Percentiles rank a stretch among this genome's conserved stretches.
Evolutionary conservation across 164 flowering plant genomes (phyloP).

Genomic region (Cinnamomum chago): DNA sequence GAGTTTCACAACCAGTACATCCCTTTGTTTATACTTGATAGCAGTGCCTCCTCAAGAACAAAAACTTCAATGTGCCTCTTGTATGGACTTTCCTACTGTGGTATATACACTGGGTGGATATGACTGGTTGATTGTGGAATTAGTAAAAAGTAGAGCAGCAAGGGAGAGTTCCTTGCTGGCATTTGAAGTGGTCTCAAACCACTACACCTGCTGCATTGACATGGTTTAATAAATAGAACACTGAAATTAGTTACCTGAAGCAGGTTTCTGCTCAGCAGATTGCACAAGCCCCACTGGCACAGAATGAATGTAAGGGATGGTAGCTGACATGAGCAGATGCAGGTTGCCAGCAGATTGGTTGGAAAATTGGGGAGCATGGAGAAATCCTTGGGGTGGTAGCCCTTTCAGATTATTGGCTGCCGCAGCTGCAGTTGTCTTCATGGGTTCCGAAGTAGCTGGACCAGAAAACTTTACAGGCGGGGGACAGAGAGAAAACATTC

Average conservation of each 20-base stretch:
- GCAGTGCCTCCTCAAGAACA: too few relatives aligned
- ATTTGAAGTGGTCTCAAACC: neutral
- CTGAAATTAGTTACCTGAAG: constrained; percentile 58
- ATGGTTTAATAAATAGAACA: neutral
- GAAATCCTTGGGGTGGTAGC: constrained; percentile 32
- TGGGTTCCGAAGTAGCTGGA: constrained; percentile 48
- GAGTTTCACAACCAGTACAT: too few relatives aligned
- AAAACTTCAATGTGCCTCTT: too few relatives aligned
- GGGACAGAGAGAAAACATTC: constrained; percentile 48
- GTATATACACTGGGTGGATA: too few relatives aligned
- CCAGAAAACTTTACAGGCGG: constrained; percentile 27
- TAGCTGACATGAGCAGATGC: constrained; percentile 42
- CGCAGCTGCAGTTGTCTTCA: constrained; percentile 32
- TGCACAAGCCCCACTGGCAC: constrained; percentile 63
- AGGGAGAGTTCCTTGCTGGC: too few relatives aligned
- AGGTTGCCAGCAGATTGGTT: constrained; percentile 34
- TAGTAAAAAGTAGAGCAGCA: too few relatives aligned
- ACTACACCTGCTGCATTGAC: too few relatives aligned
- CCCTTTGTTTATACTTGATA: too few relatives aligned
- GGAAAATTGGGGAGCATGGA: constrained; percentile 45
- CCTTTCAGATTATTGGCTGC: constrained; percentile 32
- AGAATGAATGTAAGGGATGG: constrained; percentile 56
- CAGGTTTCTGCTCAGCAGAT: constrained; percentile 74
- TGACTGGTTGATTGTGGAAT: neutral
- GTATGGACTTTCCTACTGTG: neutral